Evolutionary conservation across 2,329 filamentous ascomycete genomes (phyloP).

Genomic region (Aspergillus quadricinctus): DNA sequence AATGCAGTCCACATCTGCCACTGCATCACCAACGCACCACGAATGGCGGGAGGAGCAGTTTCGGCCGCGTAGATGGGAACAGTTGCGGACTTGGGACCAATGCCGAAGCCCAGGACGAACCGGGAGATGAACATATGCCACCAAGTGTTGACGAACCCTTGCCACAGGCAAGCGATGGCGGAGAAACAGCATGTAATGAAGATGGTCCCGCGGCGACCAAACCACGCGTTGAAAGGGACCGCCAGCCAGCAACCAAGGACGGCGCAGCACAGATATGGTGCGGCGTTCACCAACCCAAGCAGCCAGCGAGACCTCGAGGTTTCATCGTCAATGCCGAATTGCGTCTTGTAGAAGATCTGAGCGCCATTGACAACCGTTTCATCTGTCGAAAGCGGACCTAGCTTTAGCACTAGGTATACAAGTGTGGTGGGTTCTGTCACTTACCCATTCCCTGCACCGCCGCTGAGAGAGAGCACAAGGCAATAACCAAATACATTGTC

Average conservation of each 20-base stretch:
- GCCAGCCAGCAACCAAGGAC: conserved; percentile 70
- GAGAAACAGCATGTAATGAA: conserved; percentile 72
- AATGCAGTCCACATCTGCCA: conserved; percentile 63
- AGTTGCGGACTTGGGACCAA: conserved; percentile 70
- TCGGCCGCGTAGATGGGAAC: conserved; percentile 76
- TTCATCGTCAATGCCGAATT: conserved; percentile 55
- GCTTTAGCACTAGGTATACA: not conserved
- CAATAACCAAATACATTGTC: conserved; percentile 62
- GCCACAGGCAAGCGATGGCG: conserved; percentile 50
- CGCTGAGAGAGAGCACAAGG: conserved; percentile 63
- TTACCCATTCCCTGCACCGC: conserved; percentile 65
- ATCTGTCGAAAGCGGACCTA: conserved; percentile 39
- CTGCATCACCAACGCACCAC: conserved; percentile 75
- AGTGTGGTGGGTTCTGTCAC: not conserved
- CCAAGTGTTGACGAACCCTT: conserved; percentile 67
- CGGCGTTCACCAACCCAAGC: conserved; percentile 57
- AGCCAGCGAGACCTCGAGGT: conserved; percentile 54
- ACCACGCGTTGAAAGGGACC: conserved; percentile 64
- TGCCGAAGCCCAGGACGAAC: conserved; percentile 70
- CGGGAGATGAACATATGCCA: conserved; percentile 66
- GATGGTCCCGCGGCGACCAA: conserved; percentile 70
- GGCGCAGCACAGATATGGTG: conserved; percentile 59
- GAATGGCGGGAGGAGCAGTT: conserved; percentile 63
- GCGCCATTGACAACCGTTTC: conserved; percentile 67
- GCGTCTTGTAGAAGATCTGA: conserved; percentile 59